A percentile compares a stretch with the other conserved stretches of the same genome.
These are phyloP conservation scores for Candida dendrica DNA, from an alignment of 805 yeast genomes.

Conservation along the genomic window DNA sequence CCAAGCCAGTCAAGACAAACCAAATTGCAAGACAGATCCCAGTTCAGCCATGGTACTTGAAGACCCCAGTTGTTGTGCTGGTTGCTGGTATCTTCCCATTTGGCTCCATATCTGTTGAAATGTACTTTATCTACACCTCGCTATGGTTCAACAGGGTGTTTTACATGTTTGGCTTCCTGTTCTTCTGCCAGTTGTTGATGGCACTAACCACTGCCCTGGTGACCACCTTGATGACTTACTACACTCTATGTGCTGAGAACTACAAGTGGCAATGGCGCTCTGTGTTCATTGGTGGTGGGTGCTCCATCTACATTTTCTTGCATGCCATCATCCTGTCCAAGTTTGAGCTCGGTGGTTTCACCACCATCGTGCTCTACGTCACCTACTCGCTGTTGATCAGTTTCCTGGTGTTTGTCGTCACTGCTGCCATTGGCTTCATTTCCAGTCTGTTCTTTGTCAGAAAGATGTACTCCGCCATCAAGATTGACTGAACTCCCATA, in stretches of 20 bases:
- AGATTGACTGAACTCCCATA: conserved; percentile 71
- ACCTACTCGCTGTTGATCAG: conserved; percentile 79
- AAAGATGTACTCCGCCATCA: conserved; percentile 76
- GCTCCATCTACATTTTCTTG: conserved; percentile 74
- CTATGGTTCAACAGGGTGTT: conserved; percentile 90
- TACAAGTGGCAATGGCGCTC: conserved; percentile 98
- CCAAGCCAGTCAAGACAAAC: conserved; percentile 82
- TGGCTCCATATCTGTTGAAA: conserved; percentile 89
- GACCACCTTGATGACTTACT: conserved; percentile 73
- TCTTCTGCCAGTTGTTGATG: conserved; percentile 82
- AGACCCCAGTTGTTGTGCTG: conserved; percentile 56
- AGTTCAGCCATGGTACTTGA: conserved; percentile 76
- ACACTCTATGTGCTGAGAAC: conserved; percentile 82
- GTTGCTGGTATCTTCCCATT: conserved; percentile 91
- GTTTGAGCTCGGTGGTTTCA: conserved; percentile 63
- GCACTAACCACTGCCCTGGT: conserved; percentile 73
- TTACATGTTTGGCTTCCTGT: conserved; percentile 96
- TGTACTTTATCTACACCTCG: conserved; percentile 86
- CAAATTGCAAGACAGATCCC: conserved; percentile 97
- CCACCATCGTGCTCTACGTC: conserved; percentile 69
- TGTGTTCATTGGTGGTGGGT: conserved; percentile 79
- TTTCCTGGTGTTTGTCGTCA: conserved; percentile 62
- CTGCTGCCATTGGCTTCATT: conserved; percentile 84
- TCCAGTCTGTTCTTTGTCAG: conserved; percentile 68
- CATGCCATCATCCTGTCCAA: conserved; percentile 74